Percentiles rank a stretch among this genome's conserved stretches.
Conservation (phyloP, 1,139 yeast genomes). For the Ashbya aceris region DNA sequence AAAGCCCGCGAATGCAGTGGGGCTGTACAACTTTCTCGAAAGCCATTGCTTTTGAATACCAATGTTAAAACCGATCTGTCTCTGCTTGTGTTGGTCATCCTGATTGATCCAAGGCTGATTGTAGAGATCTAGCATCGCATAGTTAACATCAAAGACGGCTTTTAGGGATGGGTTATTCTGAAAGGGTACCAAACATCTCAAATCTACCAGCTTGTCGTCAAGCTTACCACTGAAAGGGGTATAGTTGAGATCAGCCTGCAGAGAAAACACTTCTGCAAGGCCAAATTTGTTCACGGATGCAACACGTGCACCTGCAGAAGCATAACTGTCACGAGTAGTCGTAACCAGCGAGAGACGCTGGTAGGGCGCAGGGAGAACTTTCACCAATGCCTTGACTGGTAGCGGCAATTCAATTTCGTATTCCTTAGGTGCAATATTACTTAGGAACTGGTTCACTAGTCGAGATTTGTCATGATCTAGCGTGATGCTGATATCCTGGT, state of each 20-base stretch:
- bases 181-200: constrained; percentile 24
- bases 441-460: constrained; percentile 7
- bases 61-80: constrained; percentile 10
- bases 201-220: constrained; percentile 23
- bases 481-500: constrained; percentile 14
- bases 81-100: constrained; percentile 10
- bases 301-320: constrained; percentile 21
- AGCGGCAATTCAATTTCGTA: constrained; percentile 16
- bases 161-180: constrained; percentile 23
- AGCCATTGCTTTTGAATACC: constrained; percentile 24
- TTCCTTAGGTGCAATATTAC: constrained; percentile 9
- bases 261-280: constrained; percentile 25
- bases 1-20: constrained; percentile 24
- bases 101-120: constrained; percentile 10
- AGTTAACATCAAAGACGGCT: constrained; percentile 22
- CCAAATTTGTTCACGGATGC: constrained; percentile 26
- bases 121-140: constrained; percentile 18
- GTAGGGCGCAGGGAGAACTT: constrained; percentile 18
- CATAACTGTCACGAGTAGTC: constrained; percentile 20
- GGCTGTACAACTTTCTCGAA: constrained; percentile 8
- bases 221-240: constrained; percentile 20
- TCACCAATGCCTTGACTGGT: constrained; percentile 24
- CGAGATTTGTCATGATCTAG: constrained; percentile 14
- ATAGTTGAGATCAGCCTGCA: constrained; percentile 23
- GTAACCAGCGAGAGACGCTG: constrained; percentile 20